Evolutionary conservation across 1,284 basidiomycete species (phyloP).

Genomic region (Stygiomarasmius scandens): DNA sequence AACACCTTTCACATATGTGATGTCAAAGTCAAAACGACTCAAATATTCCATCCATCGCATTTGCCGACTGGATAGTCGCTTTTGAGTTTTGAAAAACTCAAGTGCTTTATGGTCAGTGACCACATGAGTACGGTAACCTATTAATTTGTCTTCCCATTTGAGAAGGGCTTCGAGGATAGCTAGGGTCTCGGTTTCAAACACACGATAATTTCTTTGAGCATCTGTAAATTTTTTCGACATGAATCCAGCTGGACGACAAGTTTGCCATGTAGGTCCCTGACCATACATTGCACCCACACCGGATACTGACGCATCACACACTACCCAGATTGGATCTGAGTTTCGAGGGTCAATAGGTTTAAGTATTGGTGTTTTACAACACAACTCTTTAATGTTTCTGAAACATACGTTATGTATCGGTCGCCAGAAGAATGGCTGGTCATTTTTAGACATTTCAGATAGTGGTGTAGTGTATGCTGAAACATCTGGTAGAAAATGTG

Average conservation of each 20-base stretch:
- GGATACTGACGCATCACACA: too few species aligned
- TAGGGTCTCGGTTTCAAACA: too few species aligned
- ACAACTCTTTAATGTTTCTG: constrained; percentile 8
- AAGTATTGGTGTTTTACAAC: constrained; percentile 6
- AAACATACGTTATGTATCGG: constrained; percentile 15
- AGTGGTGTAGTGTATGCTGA: constrained; percentile 23
- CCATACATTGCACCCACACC: constrained; percentile 42
- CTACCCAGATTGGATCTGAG: too few species aligned
- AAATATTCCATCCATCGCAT: constrained; percentile 36
- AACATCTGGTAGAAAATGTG: constrained; percentile 29
- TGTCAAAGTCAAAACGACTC: constrained; percentile 31
- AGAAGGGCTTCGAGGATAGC: constrained; percentile 34
- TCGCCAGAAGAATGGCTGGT: constrained; percentile 16
- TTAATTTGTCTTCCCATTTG: constrained; percentile 33
- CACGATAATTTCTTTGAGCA: constrained; percentile 43
- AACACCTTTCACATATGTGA: constrained; percentile 7
- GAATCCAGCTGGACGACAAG: constrained; percentile 38
- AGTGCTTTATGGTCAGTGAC: constrained; percentile 13
- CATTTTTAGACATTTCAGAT: constrained; percentile 17
- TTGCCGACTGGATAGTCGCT: not conserved
- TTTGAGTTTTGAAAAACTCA: constrained; percentile 11
- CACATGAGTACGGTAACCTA: constrained; percentile 19
- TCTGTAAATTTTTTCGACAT: constrained; percentile 41
- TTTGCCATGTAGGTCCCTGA: constrained; percentile 39
- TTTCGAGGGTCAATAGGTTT: constrained; percentile 1